Conservation (phyloP, 257 asterid genomes). For the Dorcoceras hygrometricum region DNA sequence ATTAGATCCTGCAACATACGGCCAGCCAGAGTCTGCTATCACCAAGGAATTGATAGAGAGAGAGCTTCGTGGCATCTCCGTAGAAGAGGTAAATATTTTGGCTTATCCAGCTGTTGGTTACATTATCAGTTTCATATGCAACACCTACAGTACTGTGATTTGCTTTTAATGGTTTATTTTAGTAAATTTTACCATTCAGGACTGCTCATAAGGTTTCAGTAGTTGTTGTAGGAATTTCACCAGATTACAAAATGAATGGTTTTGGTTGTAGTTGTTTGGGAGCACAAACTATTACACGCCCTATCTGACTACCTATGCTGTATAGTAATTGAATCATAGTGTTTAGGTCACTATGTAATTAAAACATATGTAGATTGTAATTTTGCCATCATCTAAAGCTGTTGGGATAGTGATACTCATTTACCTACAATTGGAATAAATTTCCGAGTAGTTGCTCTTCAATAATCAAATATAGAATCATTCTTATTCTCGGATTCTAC, state of each 20-base stretch:
- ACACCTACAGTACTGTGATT: not conserved
- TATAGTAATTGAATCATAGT: not conserved
- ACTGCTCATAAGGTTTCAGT: not conserved
- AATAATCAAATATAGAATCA: no score
- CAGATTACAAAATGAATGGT: not conserved
- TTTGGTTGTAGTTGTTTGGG: not conserved
- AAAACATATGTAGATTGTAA: not conserved
- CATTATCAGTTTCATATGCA: not conserved
- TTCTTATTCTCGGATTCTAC: not conserved
- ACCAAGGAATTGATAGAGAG: slow-evolving; percentile 57
- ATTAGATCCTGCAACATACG: slow-evolving; percentile 73
- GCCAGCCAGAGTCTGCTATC: slow-evolving; percentile 78
- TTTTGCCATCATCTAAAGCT: not conserved
- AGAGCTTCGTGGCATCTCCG: slow-evolving; percentile 58
- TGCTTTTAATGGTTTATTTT: not conserved
- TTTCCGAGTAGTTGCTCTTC: not conserved
- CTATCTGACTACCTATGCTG: not conserved
- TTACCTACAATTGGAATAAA: not conserved
- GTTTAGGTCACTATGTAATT: not conserved
- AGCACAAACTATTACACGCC: not conserved
- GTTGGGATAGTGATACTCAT: not conserved
- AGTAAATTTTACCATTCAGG: not conserved
- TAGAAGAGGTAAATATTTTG: slow-evolving; percentile 54
- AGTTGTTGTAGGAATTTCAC: not conserved
- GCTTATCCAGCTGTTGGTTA: not conserved